Conservation (phyloP, 495 filamentous ascomycete species). For the Penicillium bovifimosum region DNA sequence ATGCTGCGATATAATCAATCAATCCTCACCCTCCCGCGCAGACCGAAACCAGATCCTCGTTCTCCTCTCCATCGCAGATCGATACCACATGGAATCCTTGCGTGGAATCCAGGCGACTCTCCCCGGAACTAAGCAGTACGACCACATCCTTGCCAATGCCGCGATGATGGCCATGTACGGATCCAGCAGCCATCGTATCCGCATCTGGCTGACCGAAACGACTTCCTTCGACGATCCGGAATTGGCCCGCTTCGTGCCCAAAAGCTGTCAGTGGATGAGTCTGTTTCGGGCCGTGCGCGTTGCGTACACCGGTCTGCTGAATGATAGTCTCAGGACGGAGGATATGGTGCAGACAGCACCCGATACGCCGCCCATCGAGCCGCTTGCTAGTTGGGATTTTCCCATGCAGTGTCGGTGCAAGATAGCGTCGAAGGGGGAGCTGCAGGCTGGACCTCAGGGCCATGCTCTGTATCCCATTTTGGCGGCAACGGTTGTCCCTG, state of each 20-base stretch:
- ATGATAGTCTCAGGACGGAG: constrained; percentile 3
- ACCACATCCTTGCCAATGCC: constrained; percentile 38
- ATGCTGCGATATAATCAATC: constrained; percentile 33
- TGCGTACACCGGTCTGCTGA: constrained; percentile 33
- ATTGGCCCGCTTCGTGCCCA: constrained; percentile 23
- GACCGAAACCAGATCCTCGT: neutral
- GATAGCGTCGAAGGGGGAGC: neutral
- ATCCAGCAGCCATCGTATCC: constrained; percentile 32
- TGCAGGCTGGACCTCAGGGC: neutral
- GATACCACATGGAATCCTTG: constrained; percentile 31
- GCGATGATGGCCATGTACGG: constrained; percentile 44
- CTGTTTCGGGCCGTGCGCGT: constrained; percentile 35
- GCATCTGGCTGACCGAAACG: constrained; percentile 32
- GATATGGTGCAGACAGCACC: neutral
- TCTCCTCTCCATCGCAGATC: constrained; percentile 18
- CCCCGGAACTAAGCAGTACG: constrained; percentile 24
- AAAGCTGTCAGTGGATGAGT: constrained; percentile 37
- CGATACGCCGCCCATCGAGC: neutral
- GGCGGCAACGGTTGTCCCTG: neutral
- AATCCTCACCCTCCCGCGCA: neutral
- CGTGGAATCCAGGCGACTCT: constrained; percentile 26
- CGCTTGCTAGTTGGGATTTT: neutral
- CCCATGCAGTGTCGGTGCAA: neutral
- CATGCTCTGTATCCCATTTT: neutral
- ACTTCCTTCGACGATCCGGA: constrained; percentile 13